These are phyloP conservation scores for Globisporangium apiculatum DNA, from an alignment of 352 stramenopile species.

Conservation along the genomic window DNA sequence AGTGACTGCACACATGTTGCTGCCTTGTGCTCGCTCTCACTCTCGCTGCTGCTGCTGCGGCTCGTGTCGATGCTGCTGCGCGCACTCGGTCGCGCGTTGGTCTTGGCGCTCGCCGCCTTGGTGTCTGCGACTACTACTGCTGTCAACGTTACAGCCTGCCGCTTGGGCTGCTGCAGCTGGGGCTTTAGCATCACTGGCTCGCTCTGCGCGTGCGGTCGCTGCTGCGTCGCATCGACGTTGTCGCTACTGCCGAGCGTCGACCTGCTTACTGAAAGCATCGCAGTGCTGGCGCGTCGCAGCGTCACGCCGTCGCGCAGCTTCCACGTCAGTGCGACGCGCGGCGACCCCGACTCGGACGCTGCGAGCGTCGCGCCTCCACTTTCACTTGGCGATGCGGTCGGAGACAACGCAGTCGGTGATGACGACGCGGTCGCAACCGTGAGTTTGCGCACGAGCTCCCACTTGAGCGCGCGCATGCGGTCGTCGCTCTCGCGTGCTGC, in stretches of 20 bases:
- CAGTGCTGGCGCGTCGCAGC: slow-evolving; percentile 20
- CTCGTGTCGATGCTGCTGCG: neutral
- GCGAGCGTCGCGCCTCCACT: slow-evolving; percentile 5
- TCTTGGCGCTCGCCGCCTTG: neutral
- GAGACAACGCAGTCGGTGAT: slow-evolving; percentile 3
- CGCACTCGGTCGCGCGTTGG: neutral
- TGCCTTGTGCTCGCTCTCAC: slow-evolving; percentile 1
- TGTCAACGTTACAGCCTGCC: neutral
- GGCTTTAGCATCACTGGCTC: slow-evolving; percentile 2
- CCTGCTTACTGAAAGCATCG: neutral
- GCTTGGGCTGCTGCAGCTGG: neutral
- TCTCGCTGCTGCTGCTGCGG: neutral
- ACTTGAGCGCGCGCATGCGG: slow-evolving; percentile 66
- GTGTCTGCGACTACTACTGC: neutral
- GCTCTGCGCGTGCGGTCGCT: slow-evolving; percentile 10
- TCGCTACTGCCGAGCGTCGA: neutral
- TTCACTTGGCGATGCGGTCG: neutral
- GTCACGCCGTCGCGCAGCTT: slow-evolving; percentile 42
- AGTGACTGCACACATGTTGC: neutral
- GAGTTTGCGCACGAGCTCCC: slow-evolving; percentile 60
- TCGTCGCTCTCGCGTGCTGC: slow-evolving; percentile 39
- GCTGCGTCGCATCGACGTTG: neutral
- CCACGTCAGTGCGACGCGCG: slow-evolving; percentile 39
- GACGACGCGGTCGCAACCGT: slow-evolving; percentile 10
- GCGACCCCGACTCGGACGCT: slow-evolving; percentile 12